These are phyloP conservation scores for Lignosus rhinocerotis DNA, from an alignment of 1,284 basidiomycete genomes.

Conservation along the genomic window DNA sequence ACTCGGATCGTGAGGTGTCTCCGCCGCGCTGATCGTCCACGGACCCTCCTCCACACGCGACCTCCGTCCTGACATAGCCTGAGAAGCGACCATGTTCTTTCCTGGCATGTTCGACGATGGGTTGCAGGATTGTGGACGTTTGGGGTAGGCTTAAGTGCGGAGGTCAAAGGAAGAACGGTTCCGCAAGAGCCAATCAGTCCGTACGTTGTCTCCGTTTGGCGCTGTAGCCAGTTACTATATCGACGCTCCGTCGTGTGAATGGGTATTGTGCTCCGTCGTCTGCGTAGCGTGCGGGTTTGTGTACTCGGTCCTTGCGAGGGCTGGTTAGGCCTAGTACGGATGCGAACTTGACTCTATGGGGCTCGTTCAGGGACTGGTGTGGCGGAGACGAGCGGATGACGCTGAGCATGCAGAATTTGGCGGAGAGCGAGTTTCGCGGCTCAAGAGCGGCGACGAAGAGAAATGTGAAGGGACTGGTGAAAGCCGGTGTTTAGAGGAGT, in stretches of 20 bases:
- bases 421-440: constrained; percentile 14
- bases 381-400: constrained; percentile 35
- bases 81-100: constrained; percentile 38
- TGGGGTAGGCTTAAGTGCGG: constrained; percentile 24
- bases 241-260: constrained; percentile 30
- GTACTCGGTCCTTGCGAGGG: constrained; percentile 27
- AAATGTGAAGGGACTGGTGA: constrained; percentile 17
- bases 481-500: constrained; percentile 17
- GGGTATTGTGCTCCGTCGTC: constrained; percentile 22
- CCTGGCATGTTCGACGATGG: constrained; percentile 36
- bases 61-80: constrained; percentile 31
- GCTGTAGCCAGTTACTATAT: constrained; percentile 26
- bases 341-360: constrained; percentile 43
- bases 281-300: constrained; percentile 19
- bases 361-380: constrained; percentile 34
- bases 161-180: constrained; percentile 40
- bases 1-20: constrained; percentile 41
- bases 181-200: constrained; percentile 33
- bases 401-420: constrained; percentile 42
- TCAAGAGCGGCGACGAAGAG: constrained; percentile 19
- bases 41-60: constrained; percentile 44
- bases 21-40: constrained; percentile 55
- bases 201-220: constrained; percentile 27
- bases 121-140: constrained; percentile 24
- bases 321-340: constrained; percentile 41